Evolutionary conservation across 1,139 yeast genomes (phyloP).

Genomic region (Blastobotrys serpentis): DNA sequence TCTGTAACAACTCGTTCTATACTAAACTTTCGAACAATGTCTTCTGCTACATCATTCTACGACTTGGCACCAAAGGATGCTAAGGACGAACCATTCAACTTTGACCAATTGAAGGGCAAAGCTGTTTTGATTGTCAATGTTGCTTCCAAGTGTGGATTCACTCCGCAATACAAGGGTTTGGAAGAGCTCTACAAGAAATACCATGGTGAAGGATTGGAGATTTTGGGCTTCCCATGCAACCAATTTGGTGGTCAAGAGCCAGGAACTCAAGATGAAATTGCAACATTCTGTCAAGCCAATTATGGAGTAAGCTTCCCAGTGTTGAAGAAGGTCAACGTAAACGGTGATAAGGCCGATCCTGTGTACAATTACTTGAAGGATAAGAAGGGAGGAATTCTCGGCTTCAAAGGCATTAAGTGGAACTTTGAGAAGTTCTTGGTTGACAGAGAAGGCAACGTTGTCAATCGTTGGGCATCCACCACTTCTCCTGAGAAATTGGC

Average conservation of each 20-base stretch:
- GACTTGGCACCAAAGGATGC: slow-evolving; percentile 57
- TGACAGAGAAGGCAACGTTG: slow-evolving; percentile 69
- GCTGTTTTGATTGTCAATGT: slow-evolving; percentile 88
- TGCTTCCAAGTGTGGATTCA: slow-evolving; percentile 71
- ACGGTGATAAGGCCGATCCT: slow-evolving; percentile 78
- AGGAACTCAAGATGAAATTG: slow-evolving; percentile 62
- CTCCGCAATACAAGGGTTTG: slow-evolving; percentile 72
- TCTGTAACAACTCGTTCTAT: background rate
- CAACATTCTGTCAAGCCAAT: slow-evolving; percentile 58
- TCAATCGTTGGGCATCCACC: slow-evolving; percentile 64
- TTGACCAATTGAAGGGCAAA: slow-evolving; percentile 74
- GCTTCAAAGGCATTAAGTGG: slow-evolving; percentile 86
- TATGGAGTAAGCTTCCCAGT: slow-evolving; percentile 90
- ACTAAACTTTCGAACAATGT: slow-evolving; percentile 19
- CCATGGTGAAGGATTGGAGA: slow-evolving; percentile 68
- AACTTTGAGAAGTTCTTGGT: slow-evolving; percentile 90
- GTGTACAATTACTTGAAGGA: slow-evolving; percentile 75
- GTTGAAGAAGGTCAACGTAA: slow-evolving; percentile 82
- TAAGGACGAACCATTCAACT: slow-evolving; percentile 62
- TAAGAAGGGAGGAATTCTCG: slow-evolving; percentile 62
- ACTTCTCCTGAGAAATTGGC: slow-evolving; percentile 65
- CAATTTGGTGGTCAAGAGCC: slow-evolving; percentile 94
- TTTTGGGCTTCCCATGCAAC: slow-evolving; percentile 90
- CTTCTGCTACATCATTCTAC: slow-evolving; percentile 46
- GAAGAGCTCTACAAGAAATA: slow-evolving; percentile 81